These are phyloP conservation scores for Schoenoplectus tabernaemontani DNA, from an alignment of 202 grass and related monocot genomes.

Conservation along the genomic window DNA sequence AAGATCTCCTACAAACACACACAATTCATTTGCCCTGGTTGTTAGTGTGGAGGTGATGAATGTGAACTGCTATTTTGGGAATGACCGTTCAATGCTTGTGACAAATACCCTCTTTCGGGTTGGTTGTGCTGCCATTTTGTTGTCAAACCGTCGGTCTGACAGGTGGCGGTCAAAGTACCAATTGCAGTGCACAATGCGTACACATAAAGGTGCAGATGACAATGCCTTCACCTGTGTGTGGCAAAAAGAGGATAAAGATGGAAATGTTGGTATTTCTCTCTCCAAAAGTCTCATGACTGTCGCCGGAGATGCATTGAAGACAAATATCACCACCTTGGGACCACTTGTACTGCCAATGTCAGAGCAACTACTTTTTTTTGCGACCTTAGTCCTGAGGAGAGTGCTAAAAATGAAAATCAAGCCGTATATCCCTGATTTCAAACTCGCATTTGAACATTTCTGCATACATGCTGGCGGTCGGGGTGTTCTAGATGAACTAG, in stretches of 20 bases:
- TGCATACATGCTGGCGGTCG: slow-evolving; percentile 63
- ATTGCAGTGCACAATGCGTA: slow-evolving; percentile 66
- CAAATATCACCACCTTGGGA: slow-evolving; percentile 69
- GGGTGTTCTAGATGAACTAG: slow-evolving; percentile 58
- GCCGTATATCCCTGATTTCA: slow-evolving; percentile 75
- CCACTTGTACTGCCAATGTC: slow-evolving; percentile 63
- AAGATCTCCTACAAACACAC: slow-evolving; percentile 51
- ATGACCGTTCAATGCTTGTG: slow-evolving; percentile 61
- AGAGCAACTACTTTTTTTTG: slow-evolving; percentile 76
- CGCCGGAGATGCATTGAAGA: slow-evolving; percentile 59
- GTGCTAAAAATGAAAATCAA: slow-evolving; percentile 44
- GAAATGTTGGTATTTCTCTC: slow-evolving; percentile 47
- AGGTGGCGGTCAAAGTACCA: slow-evolving; percentile 50
- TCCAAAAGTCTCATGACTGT: slow-evolving; percentile 67
- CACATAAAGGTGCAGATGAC: slow-evolving; percentile 57
- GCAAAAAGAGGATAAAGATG: slow-evolving; percentile 35
- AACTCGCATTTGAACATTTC: slow-evolving; percentile 78
- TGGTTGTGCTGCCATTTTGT: slow-evolving; percentile 49
- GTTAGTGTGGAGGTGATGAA: slow-evolving; percentile 68
- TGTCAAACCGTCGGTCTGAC: slow-evolving; percentile 40
- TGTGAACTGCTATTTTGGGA: slow-evolving; percentile 68
- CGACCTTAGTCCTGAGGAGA: slow-evolving; percentile 34
- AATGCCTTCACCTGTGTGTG: slow-evolving; percentile 37
- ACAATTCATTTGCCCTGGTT: slow-evolving; percentile 41
- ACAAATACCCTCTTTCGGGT: slow-evolving; percentile 71